Evolutionary conservation across 1,139 yeast genomes (phyloP), one percentile per base, ranked within the genome.

Genomic region (Scheffersomyces illinoinensis): DNA sequence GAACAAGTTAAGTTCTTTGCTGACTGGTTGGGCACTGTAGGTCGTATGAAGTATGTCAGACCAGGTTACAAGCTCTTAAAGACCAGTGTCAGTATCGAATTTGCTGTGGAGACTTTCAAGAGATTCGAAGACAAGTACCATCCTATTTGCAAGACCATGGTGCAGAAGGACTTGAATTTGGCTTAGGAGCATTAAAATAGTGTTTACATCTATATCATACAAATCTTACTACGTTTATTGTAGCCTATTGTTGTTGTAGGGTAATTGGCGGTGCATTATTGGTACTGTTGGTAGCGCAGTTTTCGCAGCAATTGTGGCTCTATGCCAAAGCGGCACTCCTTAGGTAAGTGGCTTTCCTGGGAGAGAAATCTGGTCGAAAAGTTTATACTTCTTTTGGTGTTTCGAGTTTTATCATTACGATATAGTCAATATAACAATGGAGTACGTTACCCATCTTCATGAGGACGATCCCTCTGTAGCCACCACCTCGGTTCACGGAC

Each of bases 31-130:
- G 81, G 81, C 5, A 69, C 77, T 0, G 78, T 77, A 47, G 83
- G 83, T 20, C 68, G 83, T 62, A 78, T 78, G 83, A 78, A 78
- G 64, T 78, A 71, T 57, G 81, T 77, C 17, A 68, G 82, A 61
- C 83, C 82, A 0, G 82, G 82, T 3, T 78, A 76, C 62, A 71
- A 66, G 50, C 63, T 77, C 26, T 71, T 78, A 56, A 62, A 63
- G 49, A 66, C 69, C 39, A 66, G 66, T n/a, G 70, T 78, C 23
- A 67, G 72, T 55, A 66, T 66, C 50, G 75, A 75, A 2, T 72
- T 69, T 63, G 82, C 82, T 1, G 61, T 71, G 4, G 59, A 60
- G 12, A 70, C 71, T 3, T 78, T 76, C 64, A 61, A 64, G 21
- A 66, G 65, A 53, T 69, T 59, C 57, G 71, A 69, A 59, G 53